Conservation (phyloP, 2,329 filamentous ascomycete species). For the Meredithiella fracta region DNA sequence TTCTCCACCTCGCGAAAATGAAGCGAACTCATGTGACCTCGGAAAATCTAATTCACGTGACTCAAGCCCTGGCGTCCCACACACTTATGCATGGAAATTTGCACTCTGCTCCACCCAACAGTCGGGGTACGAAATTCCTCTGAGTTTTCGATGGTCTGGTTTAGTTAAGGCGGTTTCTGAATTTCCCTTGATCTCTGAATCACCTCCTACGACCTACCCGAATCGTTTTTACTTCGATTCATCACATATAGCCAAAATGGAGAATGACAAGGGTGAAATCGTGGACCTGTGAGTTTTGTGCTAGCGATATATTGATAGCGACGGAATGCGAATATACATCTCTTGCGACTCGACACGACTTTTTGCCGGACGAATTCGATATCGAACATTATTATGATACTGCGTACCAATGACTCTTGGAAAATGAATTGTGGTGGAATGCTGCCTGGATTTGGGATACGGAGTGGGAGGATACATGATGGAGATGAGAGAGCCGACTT, state of each 20-base stretch:
- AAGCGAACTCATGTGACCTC: conserved; percentile 8
- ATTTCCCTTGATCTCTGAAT: conserved; percentile 15
- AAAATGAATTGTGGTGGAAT: not conserved
- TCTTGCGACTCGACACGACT: not conserved
- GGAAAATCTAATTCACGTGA: conserved; percentile 5
- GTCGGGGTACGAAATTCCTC: conserved; percentile 10
- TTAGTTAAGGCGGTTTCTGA: conserved; percentile 14
- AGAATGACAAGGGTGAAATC: conserved; percentile 99
- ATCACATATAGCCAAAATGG: conserved; percentile 52
- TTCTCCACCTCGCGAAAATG: conserved; percentile 1
- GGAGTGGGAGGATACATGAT: too few species aligned
- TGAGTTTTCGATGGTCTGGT: conserved; percentile 11
- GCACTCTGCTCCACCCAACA: conserved; percentile 14
- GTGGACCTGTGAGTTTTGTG: conserved; percentile 73
- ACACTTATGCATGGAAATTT: conserved; percentile 9
- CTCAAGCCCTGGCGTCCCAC: conserved; percentile 13
- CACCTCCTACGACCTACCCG: conserved; percentile 13
- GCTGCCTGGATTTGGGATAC: too few species aligned
- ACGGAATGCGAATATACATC: conserved; percentile 4
- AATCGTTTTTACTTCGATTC: conserved; percentile 15
- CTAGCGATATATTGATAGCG: not conserved
- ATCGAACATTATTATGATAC: not conserved
- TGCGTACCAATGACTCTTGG: not conserved
- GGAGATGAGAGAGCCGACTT: too few species aligned
- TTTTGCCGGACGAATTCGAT: not conserved